Evolutionary conservation across 192 early-diverging fungal species (phyloP).

Genomic region (Backusella luteola): DNA sequence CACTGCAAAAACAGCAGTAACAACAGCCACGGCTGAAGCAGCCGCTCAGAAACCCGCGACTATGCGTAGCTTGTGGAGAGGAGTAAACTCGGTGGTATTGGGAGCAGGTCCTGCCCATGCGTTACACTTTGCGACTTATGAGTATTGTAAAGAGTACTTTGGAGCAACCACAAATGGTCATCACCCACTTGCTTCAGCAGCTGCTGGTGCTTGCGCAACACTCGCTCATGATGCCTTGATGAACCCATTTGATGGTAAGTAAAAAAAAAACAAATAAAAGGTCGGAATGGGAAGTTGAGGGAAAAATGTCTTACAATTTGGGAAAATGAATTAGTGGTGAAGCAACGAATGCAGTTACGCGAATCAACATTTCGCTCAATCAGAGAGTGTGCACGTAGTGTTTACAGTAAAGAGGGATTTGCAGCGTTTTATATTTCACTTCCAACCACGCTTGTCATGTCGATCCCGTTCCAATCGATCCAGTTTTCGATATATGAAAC

Average conservation of each 20-base stretch:
- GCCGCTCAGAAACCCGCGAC: neutral
- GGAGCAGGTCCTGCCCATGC: constrained; percentile 97
- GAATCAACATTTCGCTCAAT: constrained; percentile 69
- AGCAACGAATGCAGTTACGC: constrained; percentile 93
- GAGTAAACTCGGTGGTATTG: constrained; percentile 88
- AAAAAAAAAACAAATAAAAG: neutral
- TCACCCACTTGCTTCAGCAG: constrained; percentile 63
- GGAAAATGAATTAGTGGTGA: constrained; percentile 66
- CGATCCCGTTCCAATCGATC: constrained; percentile 91
- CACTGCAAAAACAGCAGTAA: constrained; percentile 25
- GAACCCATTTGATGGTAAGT: constrained; percentile 93
- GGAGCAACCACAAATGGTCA: constrained; percentile 54
- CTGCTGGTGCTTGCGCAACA: constrained; percentile 88
- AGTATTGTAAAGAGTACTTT: constrained; percentile 82
- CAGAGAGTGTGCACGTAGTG: constrained; percentile 63
- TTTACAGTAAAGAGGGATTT: constrained; percentile 76
- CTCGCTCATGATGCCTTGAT: constrained; percentile 85
- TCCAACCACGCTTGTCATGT: constrained; percentile 93
- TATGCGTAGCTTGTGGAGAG: constrained; percentile 80
- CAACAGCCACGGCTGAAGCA: neutral
- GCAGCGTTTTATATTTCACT: constrained; percentile 92
- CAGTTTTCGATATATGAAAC: constrained; percentile 94
- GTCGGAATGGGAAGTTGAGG: too few relatives aligned
- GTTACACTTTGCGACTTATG: constrained; percentile 93
- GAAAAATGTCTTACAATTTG: neutral